phyloP scores from a whole-genome alignment of 768 basidiomycete genomes.

The Rhizopogon salebrosus region DNA sequence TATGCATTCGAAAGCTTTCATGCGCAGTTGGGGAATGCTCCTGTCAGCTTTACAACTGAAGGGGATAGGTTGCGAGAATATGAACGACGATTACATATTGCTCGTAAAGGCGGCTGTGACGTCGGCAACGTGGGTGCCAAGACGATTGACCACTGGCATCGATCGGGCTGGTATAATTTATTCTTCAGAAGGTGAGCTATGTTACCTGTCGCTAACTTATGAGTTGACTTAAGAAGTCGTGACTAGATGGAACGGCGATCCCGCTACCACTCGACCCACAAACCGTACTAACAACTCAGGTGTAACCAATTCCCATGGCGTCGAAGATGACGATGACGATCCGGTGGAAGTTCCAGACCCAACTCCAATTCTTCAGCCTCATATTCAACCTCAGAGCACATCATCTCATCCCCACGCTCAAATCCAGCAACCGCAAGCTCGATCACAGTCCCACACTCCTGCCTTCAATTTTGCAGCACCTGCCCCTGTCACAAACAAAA shows the following conservation, averaged over 20 bases:
- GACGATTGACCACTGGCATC: constrained; percentile 77
- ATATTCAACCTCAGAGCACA: constrained; percentile 29
- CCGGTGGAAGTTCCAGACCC: constrained; percentile 37
- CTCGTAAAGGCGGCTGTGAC: constrained; percentile 61
- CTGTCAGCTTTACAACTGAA: constrained; percentile 43
- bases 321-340: constrained; percentile 48
- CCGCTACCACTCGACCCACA: constrained; percentile 48
- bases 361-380: constrained; percentile 26
- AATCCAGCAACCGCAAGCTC: constrained; percentile 35
- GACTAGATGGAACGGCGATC: constrained; percentile 62
- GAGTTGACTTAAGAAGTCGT: constrained; percentile 9
- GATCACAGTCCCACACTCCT: constrained; percentile 15
- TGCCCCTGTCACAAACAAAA: constrained; percentile 7
- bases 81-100: constrained; percentile 63
- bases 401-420: constrained; percentile 27
- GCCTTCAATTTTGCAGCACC: constrained; percentile 11
- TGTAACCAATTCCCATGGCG: constrained; percentile 35
- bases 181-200: constrained; percentile 58
- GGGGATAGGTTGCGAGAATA: constrained; percentile 66
- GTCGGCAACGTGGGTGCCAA: constrained; percentile 71
- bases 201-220: constrained; percentile 6
- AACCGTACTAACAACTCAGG: constrained; percentile 28
- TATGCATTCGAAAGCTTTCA: constrained; percentile 60
- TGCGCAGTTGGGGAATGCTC: constrained; percentile 26
- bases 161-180: constrained; percentile 69